Base-by-base conservation (phyloP, 1,284 basidiomycete genomes). In the Ceratobasidium sp. region DNA sequence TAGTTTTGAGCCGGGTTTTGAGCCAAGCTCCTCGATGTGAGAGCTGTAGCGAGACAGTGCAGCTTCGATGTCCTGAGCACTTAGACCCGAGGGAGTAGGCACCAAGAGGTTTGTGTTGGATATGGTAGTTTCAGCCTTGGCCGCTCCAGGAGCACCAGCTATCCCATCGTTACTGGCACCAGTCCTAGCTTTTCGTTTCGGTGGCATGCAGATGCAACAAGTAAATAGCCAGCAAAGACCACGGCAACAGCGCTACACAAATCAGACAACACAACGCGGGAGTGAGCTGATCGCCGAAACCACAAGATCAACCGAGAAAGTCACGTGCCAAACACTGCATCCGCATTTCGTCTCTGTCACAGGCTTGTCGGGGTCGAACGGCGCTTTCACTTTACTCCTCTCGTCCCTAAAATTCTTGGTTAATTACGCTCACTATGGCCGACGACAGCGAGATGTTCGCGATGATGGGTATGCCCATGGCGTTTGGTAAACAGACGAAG, bases 401-500 rank as follows among this genome's bases (percentile, higher is more conserved):
- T 56, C 68, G 3, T 1, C 38, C 23, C 3, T 61, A 4, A 13
- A 33, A 23, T 59, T 61, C 42, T 46, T 56, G 33, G 20, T 42
- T 46, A 52, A 38, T 6, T 6, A 48, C 44, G n/a, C 38, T 7
- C 15, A 66, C 33, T 17, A 75, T 75, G 73, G 61, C 73, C 28
- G 85, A 87, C 56, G 89, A 91, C 82, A 86, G 87, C 84, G 92
- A 93, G 79, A 85, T 94, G 42, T 88, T 94, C 80, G 90, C 92
- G 6, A 90, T 92, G 17, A 94, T 95, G 93, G 93, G 93, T 15
- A 71, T 80, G 61, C 77, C 80, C 12, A 93, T 95, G 78, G 82
- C 90, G 80, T 95, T 95, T 83, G 93, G 93, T 26, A 94, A 94
- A 84, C 84, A 90, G 73, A 82, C 85, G 40, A 90, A 90, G 83